phyloP scores from a whole-genome alignment of 768 basidiomycete species.

The Podaxis sp. region DNA sequence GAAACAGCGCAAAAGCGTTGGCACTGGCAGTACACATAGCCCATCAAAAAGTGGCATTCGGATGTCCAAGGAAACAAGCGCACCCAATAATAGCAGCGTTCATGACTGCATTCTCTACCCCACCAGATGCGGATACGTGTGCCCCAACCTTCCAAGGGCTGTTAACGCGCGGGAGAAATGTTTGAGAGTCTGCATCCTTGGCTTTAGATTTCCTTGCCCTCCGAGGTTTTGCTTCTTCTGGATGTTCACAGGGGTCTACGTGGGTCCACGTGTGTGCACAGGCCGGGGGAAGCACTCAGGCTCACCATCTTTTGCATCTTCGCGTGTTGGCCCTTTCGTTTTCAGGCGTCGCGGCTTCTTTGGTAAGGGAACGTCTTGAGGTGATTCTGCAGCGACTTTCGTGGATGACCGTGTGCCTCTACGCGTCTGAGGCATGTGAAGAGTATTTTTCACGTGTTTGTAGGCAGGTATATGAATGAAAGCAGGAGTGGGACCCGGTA shows the following conservation, averaged over 20 bases:
- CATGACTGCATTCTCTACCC: constrained; percentile 69
- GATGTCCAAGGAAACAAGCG: constrained; percentile 15
- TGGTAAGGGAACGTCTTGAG: not conserved
- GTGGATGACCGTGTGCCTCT: not conserved
- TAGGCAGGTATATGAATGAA: not conserved
- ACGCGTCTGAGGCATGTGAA: not conserved
- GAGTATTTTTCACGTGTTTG: not conserved
- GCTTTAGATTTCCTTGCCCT: constrained; percentile 17
- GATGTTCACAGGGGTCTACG: not conserved
- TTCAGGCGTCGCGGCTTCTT: not conserved
- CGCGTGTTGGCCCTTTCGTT: not conserved
- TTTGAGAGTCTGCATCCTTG: constrained; percentile 18
- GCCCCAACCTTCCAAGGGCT: constrained; percentile 75
- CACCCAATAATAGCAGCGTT: constrained; percentile 76
- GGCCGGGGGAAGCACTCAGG: not conserved
- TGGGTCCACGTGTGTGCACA: not conserved
- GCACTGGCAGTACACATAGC: constrained; percentile 45
- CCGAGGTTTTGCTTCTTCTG: not conserved
- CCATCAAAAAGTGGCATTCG: not conserved
- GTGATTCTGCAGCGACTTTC: not conserved
- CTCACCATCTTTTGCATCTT: not conserved
- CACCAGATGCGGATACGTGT: constrained; percentile 81
- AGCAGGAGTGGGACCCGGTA: not conserved
- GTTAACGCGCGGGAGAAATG: constrained; percentile 30
- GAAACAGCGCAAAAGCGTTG: constrained; percentile 81